Conservation (phyloP, 352 stramenopile genomes). For the Phytopythium litorale region DNA sequence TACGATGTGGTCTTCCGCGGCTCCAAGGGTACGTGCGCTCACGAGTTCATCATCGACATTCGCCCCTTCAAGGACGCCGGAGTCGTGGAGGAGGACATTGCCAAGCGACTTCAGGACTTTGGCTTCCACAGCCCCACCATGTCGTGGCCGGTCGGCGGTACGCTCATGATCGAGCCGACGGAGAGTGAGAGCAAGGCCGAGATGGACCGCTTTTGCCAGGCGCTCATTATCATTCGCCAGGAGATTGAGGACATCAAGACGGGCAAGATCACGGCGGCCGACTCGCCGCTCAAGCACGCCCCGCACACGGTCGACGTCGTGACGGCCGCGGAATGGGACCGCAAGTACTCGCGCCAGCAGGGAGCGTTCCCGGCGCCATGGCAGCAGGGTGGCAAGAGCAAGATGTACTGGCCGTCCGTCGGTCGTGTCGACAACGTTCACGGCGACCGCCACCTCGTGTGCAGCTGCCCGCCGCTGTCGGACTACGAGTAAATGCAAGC, state of each 20-base stretch:
- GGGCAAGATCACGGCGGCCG: slow-evolving; percentile 87
- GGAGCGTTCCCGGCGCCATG: slow-evolving; percentile 95
- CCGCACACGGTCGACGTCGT: slow-evolving; percentile 97
- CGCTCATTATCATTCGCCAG: slow-evolving; percentile 94
- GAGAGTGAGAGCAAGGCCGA: slow-evolving; percentile 98
- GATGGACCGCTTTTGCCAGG: slow-evolving; percentile 97
- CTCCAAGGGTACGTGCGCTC: slow-evolving; percentile 96
- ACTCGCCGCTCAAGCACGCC: slow-evolving; percentile 96
- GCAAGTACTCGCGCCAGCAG: slow-evolving; percentile 91
- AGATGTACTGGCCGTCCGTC: slow-evolving; percentile 98
- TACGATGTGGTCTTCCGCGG: slow-evolving; percentile 97
- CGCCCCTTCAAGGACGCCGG: slow-evolving; percentile 95
- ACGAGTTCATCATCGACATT: slow-evolving; percentile 99
- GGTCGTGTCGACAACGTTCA: slow-evolving; percentile 98
- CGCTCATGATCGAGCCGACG: slow-evolving; percentile 99
- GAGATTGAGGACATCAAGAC: slow-evolving; percentile 97
- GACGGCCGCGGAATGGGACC: slow-evolving; percentile 92
- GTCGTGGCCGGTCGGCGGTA: slow-evolving; percentile 98
- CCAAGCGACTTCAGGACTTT: slow-evolving; percentile 99
- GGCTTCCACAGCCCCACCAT: slow-evolving; percentile 99
- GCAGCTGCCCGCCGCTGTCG: slow-evolving; percentile 96
- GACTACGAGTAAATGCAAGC: slow-evolving; percentile 78
- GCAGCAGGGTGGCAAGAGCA: slow-evolving; percentile 88
- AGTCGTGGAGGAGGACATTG: slow-evolving; percentile 97
- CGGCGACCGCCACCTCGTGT: slow-evolving; percentile 98